Percentiles rank a stretch among this genome's conserved stretches.
Conservation (phyloP, 2,329 filamentous ascomycete genomes). For the Diaporthe citrichinensis region DNA sequence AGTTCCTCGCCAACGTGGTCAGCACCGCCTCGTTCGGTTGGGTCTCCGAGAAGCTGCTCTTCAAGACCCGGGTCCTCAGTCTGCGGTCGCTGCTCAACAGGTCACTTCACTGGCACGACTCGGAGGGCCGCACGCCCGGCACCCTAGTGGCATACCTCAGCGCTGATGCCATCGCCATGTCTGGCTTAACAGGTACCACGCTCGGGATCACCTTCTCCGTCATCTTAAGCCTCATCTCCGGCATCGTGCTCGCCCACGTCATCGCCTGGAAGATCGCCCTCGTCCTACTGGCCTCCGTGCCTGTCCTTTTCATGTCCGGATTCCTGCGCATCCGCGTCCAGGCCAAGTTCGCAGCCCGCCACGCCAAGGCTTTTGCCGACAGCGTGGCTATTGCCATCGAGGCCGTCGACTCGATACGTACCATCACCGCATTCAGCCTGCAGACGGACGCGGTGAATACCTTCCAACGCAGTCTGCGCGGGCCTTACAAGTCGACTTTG, state of each 20-base stretch:
- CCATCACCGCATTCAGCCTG: conserved; percentile 68
- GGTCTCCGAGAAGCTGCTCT: conserved; percentile 69
- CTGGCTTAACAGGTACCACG: conserved; percentile 78
- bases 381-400: conserved; percentile 77
- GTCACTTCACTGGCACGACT: conserved; percentile 76
- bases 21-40: conserved; percentile 70
- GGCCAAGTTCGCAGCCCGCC: conserved; percentile 71
- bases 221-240: conserved; percentile 75
- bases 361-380: conserved; percentile 74
- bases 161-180: conserved; percentile 75
- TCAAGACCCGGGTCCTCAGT: conserved; percentile 67
- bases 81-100: conserved; percentile 70
- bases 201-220: conserved; percentile 80
- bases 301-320: conserved; percentile 77
- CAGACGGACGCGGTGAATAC: conserved; percentile 65
- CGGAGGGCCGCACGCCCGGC: conserved; percentile 72
- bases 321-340: conserved; percentile 77
- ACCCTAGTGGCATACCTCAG: conserved; percentile 77
- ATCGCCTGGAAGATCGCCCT: conserved; percentile 83
- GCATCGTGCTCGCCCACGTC: conserved; percentile 77
- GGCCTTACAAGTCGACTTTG: conserved; percentile 64
- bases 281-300: conserved; percentile 78
- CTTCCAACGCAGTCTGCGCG: conserved; percentile 66
- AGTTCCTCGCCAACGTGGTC: conserved; percentile 70
- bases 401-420: conserved; percentile 75